These are phyloP conservation scores for Trichoderma endophyticum DNA, from an alignment of 2,329 filamentous ascomycete species.

Conservation along the genomic window DNA sequence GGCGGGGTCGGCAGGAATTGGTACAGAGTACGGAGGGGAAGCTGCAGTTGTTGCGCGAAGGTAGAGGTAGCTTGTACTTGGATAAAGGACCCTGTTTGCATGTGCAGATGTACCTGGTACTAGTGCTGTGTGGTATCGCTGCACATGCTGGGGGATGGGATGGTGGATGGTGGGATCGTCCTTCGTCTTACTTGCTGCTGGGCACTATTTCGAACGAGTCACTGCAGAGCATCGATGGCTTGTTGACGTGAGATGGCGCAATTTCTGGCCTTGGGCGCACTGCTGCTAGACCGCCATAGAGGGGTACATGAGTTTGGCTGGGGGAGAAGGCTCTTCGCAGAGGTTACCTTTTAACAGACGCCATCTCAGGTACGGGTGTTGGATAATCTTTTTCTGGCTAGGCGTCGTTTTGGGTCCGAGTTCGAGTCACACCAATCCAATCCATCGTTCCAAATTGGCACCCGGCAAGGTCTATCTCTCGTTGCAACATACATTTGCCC, in stretches of 20 bases:
- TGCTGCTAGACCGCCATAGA: not conserved
- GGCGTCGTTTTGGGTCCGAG: not conserved
- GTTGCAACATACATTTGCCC: not conserved
- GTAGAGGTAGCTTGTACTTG: not conserved
- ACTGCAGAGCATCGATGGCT: not conserved
- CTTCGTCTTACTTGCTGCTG: not conserved
- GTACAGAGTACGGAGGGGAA: not conserved
- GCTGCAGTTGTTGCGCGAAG: not conserved
- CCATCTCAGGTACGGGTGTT: conserved; percentile 5
- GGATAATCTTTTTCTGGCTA: not conserved
- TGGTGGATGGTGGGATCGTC: not conserved
- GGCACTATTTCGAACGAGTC: not conserved
- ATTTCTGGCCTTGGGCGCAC: not conserved
- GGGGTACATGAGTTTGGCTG: not conserved
- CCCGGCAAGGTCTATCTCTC: not conserved
- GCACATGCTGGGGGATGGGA: not conserved
- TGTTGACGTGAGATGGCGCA: conserved; percentile 14
- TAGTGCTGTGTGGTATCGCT: not conserved
- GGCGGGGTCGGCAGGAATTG: not conserved
- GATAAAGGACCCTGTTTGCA: not conserved
- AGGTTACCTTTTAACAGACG: not conserved
- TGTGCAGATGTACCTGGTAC: not conserved
- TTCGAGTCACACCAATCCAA: not conserved
- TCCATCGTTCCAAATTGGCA: not conserved
- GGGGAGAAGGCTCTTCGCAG: accelerated